Conservation (phyloP, 306 rosid genomes). For the Vachellia collinsii region DNA sequence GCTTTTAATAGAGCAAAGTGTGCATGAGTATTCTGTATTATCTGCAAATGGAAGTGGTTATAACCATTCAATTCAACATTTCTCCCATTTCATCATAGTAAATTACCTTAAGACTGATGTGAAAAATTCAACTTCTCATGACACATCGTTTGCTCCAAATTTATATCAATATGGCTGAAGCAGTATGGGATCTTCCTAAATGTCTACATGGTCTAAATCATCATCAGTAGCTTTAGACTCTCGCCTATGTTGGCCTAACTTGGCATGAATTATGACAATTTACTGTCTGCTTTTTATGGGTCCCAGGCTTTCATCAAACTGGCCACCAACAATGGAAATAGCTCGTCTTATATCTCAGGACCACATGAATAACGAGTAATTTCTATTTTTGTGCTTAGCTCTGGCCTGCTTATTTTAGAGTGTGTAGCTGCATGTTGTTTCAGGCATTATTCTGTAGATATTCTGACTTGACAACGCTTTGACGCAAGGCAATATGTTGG, state of each 20-base stretch:
- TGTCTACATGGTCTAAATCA: constrained; percentile 14
- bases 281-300: constrained; percentile 37
- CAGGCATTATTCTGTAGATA: constrained; percentile 18
- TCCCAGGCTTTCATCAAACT: constrained; percentile 96
- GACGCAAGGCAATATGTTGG: constrained; percentile 88
- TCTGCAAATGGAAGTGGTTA: background rate
- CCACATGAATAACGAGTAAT: constrained; percentile 95
- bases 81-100: constrained; percentile 10
- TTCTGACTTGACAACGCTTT: constrained; percentile 34
- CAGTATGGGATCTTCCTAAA: background rate
- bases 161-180: constrained; percentile 4
- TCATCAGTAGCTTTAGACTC: constrained; percentile 15
- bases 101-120: background rate
- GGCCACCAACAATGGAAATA: constrained; percentile 91
- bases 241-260: constrained; percentile 25
- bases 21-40: constrained; percentile 11
- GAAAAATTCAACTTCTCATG: background rate
- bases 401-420: constrained; percentile 8
- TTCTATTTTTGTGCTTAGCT: constrained; percentile 34
- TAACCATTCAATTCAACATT: background rate
- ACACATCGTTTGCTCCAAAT: background rate
- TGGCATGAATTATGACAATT: constrained; percentile 18
- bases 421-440: constrained; percentile 19
- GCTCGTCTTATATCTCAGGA: constrained; percentile 95
- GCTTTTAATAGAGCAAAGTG: constrained; percentile 1